phyloP scores from a whole-genome alignment of 139 green algal genomes.

The Astrephomene gubernaculifera region DNA sequence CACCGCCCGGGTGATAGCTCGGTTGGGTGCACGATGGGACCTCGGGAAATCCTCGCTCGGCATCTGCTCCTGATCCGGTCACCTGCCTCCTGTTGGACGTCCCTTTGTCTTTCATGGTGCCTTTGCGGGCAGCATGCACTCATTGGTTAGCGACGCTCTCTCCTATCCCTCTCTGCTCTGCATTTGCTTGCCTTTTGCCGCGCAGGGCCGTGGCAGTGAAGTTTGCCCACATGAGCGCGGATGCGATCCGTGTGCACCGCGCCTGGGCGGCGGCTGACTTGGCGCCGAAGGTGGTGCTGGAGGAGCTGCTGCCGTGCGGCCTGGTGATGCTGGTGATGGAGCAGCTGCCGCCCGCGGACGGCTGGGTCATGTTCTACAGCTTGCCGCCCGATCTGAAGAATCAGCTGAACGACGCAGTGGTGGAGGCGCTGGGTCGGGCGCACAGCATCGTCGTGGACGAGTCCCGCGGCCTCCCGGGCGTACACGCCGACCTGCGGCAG shows the following conservation, averaged over 20 bases:
- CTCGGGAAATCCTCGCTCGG: too few species aligned
- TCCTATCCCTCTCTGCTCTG: too few species aligned
- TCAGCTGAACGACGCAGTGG: neutral
- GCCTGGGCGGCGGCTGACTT: conserved; percentile 5
- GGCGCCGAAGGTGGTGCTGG: neutral
- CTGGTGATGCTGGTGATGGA: conserved; percentile 7
- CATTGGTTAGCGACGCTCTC: too few species aligned
- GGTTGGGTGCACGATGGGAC: too few species aligned
- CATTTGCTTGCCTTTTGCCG: neutral
- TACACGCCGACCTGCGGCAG: conserved; percentile 17
- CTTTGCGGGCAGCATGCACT: too few species aligned
- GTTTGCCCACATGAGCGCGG: neutral
- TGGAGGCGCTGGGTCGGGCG: neutral
- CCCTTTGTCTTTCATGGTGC: too few species aligned
- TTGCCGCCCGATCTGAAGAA: neutral
- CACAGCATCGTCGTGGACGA: neutral
- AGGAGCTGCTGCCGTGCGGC: neutral
- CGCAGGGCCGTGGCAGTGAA: neutral
- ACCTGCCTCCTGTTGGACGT: too few species aligned
- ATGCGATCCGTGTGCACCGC: neutral
- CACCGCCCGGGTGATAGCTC: too few species aligned
- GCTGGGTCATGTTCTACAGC: neutral
- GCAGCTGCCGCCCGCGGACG: neutral
- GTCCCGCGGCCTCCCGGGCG: neutral
- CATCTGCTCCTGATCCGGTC: too few species aligned